Evolutionary conservation across 1,139 yeast species (phyloP).

Genomic region (Saccharomyces hybrid): DNA sequence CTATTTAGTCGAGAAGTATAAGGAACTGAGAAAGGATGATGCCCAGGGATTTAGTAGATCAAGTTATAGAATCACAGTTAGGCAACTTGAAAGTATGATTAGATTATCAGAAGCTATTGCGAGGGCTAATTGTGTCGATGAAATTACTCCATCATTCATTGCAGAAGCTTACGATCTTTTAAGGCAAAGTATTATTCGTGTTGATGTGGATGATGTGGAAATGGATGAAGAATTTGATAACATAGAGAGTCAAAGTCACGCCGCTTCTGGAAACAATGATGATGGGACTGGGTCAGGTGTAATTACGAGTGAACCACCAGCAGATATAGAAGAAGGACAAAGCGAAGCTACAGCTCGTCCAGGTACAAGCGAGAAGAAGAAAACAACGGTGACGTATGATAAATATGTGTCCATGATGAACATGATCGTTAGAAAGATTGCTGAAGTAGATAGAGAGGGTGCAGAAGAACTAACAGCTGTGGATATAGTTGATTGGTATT

Average conservation of each 20-base stretch:
- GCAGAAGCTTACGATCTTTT: constrained; percentile 89
- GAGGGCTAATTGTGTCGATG: constrained; percentile 90
- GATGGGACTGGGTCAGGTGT: not conserved
- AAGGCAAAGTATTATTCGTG: constrained; percentile 87
- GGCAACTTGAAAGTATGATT: constrained; percentile 92
- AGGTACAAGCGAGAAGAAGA: constrained; percentile 21
- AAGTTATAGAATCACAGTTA: constrained; percentile 89
- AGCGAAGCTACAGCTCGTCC: constrained; percentile 4
- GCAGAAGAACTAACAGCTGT: constrained; percentile 66
- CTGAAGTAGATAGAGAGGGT: constrained; percentile 40
- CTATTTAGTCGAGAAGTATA: constrained; percentile 70
- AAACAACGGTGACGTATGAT: constrained; percentile 68
- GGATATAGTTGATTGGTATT: constrained; percentile 72
- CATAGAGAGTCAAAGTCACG: constrained; percentile 25
- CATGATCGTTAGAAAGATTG: constrained; percentile 61
- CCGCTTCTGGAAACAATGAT: constrained; percentile 14
- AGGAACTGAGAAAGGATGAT: constrained; percentile 83
- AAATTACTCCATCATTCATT: constrained; percentile 78
- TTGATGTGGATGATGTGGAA: constrained; percentile 89
- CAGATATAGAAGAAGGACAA: not conserved
- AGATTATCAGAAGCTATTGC: constrained; percentile 95
- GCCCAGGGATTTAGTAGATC: constrained; percentile 75
- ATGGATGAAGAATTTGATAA: constrained; percentile 57
- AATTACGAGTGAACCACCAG: not conserved
- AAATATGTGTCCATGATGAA: constrained; percentile 82